A percentile compares a stretch with the other conserved stretches of the same genome.
Evolutionary conservation across 495 filamentous ascomycete species (phyloP).

Genomic region (Ascobolus immersus): DNA sequence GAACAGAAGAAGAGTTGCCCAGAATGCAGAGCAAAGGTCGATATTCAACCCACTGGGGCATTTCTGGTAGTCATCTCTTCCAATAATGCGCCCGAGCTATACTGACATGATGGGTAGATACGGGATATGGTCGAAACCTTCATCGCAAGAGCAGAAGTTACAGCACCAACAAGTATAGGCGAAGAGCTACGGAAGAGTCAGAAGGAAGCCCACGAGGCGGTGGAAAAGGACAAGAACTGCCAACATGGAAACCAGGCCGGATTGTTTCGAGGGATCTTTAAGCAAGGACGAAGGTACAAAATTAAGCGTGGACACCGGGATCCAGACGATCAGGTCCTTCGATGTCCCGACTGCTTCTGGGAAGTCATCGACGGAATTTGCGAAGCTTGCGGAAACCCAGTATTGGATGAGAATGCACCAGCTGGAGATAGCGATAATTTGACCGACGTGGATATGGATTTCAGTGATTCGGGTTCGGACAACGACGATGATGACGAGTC

Average conservation of each 20-base stretch:
- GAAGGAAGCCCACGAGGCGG: conserved; percentile 27
- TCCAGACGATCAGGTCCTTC: conserved; percentile 32
- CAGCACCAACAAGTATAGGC: conserved; percentile 35
- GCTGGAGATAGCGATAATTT: conserved; percentile 8
- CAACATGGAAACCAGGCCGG: conserved; percentile 28
- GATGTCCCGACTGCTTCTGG: conserved; percentile 40
- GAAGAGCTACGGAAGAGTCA: conserved; percentile 33
- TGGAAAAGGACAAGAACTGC: conserved; percentile 27
- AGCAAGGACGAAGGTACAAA: conserved; percentile 12
- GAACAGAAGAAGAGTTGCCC: conserved; percentile 36
- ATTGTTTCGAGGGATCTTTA: conserved; percentile 41
- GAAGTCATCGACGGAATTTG: conserved; percentile 36
- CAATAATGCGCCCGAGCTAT: background rate
- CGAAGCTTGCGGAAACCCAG: conserved; percentile 25
- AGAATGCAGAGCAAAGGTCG: conserved; percentile 38
- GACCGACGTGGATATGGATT: conserved; percentile 15
- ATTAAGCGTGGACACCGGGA: conserved; percentile 23
- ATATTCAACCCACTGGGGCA: conserved; percentile 37
- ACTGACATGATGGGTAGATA: conserved; percentile 22
- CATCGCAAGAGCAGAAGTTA: conserved; percentile 33
- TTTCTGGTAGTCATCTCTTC: conserved; percentile 28
- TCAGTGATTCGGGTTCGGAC: conserved; percentile 7
- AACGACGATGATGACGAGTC: conserved; percentile 6
- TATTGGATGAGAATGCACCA: conserved; percentile 7
- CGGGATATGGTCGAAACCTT: conserved; percentile 43